Conservation (phyloP, 108 stramenopile species). For the Skeletonema costatum region DNA sequence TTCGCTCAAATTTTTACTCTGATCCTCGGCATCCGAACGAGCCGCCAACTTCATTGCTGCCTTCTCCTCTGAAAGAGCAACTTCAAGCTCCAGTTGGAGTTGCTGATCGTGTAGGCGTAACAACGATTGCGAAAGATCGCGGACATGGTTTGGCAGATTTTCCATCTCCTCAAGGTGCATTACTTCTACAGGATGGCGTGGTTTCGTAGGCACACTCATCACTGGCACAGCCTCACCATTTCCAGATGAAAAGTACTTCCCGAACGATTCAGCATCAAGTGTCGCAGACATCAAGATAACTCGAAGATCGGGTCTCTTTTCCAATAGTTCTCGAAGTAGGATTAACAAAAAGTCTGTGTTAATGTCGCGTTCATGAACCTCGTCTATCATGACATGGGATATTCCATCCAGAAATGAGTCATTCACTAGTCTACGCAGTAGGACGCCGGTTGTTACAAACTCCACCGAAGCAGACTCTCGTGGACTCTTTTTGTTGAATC, state of each 20-base stretch:
- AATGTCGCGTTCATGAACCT: conserved; percentile 97
- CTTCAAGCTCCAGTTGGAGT: conserved; percentile 24
- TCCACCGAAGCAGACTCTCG: conserved; percentile 67
- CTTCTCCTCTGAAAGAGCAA: conserved; percentile 10
- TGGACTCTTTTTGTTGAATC: conserved; percentile 74
- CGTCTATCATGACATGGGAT: conserved; percentile 88
- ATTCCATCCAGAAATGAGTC: conserved; percentile 76
- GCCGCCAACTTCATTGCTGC: conserved; percentile 12
- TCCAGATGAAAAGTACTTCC: conserved; percentile 81
- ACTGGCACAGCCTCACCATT: conserved; percentile 69
- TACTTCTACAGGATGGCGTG: conserved; percentile 20
- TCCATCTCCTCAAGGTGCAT: conserved; percentile 23
- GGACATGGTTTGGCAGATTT: background rate
- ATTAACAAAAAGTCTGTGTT: conserved; percentile 97
- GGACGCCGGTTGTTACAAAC: conserved; percentile 98
- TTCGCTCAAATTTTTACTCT: background rate
- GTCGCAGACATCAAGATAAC: conserved; percentile 95
- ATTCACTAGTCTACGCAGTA: conserved; percentile 91
- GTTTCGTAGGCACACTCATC: conserved; percentile 17
- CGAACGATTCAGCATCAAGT: conserved; percentile 95
- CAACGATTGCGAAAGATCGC: conserved; percentile 10
- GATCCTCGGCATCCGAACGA: conserved; percentile 14
- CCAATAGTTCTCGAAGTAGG: conserved; percentile 86
- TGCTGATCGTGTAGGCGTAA: conserved; percentile 22
- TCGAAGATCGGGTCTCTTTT: conserved; percentile 85